phyloP scores from a whole-genome alignment of 2,329 filamentous ascomycete species.

The Pseudogymnoascus sp. region DNA sequence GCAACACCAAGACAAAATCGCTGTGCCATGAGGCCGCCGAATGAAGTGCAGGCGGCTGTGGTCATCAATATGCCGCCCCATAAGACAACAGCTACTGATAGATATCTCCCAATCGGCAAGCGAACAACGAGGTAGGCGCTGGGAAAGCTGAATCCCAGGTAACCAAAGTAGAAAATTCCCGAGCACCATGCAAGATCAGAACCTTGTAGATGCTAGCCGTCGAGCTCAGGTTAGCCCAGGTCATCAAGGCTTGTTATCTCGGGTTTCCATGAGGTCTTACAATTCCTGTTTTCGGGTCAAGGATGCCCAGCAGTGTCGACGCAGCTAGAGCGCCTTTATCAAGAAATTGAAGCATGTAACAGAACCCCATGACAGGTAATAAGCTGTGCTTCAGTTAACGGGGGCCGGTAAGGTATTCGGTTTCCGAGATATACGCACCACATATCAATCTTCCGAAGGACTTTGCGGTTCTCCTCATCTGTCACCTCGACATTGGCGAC shows the following conservation, averaged over 20 bases:
- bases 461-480: constrained; percentile 13
- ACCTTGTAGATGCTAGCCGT: not conserved
- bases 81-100: constrained; percentile 18
- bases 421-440: constrained; percentile 13
- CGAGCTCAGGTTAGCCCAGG: not conserved
- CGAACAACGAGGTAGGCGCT: constrained; percentile 28
- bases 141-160: constrained; percentile 30
- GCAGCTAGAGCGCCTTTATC: constrained; percentile 43
- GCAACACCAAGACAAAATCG: constrained; percentile 27
- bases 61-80: constrained; percentile 17
- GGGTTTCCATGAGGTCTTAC: not conserved
- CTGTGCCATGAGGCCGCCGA: constrained; percentile 16
- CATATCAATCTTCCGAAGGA: constrained; percentile 21
- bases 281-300: constrained; percentile 15
- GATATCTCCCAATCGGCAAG: constrained; percentile 31
- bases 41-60: constrained; percentile 17
- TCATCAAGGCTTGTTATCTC: not conserved
- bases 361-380: constrained; percentile 19
- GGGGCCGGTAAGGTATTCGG: not conserved
- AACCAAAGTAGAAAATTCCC: constrained; percentile 26
- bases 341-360: constrained; percentile 21
- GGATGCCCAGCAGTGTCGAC: constrained; percentile 50
- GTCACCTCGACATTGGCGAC: not conserved
- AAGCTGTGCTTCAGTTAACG: constrained; percentile 12
- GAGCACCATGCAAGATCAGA: constrained; percentile 6